Base-by-base conservation (phyloP, 148 eudicot species). In the Camellia japonica region DNA sequence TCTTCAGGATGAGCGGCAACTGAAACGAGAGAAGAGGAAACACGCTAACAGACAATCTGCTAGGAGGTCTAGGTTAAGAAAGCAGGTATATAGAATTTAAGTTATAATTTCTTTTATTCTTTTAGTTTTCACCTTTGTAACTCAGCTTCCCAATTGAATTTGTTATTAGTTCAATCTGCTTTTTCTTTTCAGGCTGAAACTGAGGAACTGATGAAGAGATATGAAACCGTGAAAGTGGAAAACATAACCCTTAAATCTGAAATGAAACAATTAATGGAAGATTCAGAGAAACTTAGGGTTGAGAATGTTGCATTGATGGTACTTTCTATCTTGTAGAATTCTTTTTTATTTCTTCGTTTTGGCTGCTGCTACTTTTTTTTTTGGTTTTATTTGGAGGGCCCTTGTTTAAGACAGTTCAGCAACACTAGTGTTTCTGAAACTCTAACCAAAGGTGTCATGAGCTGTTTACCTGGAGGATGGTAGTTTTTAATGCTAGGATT, bases 1-100 rank as follows among this genome's bases (percentile, higher is more conserved):
- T 79, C 44, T 19, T 7, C 61, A 81, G 83, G 80, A 73, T 73
- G 82, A 81, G 20, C 68, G 63, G 62, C 71, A 44, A 75, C 62
- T 76, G 62, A 81, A 81, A 16, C 74, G 83, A 75, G 83, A 81
- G 69, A 75, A 23, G 58, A 75, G 83, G 70, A 81, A 76, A 81
- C 80, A 69, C 18, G 71, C 83, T 60, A 81, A 81, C 58, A 76
- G 80, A 75, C 76, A 81, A 76, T 81, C 80, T 76, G 83, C 83
- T 68, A 69, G 76, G 75, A 81, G 73, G 80, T 81, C 71, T 59
- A 76, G 80, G 70, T 67, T 81, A 77, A 76, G 74, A 67, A 81
- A 76, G 80, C 80, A 81, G 83, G 83, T 70, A 71, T 49, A 5
- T 23, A 9, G 18, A n/a, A 15, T 61, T 66, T 55, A 8, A 60